Evolutionary conservation across 2,329 filamentous ascomycete genomes (phyloP).

Genomic region (Hypoxylon sp.): DNA sequence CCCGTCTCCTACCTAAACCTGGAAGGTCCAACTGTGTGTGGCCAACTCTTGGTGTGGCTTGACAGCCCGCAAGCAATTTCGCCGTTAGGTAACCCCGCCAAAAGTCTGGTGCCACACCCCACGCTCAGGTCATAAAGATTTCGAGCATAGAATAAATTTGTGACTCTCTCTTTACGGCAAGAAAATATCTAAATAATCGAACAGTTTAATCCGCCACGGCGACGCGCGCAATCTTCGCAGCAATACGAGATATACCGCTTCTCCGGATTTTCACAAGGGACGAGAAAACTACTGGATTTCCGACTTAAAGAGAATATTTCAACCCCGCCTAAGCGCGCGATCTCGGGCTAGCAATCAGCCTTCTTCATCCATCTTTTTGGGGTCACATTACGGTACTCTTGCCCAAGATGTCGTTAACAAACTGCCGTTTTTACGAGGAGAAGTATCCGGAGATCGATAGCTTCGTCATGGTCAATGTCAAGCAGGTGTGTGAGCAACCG

Average conservation of each 20-base stretch:
- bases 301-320: conserved; percentile 21
- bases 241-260: background rate
- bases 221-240: conserved; percentile 22
- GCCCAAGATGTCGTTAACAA: conserved; percentile 91
- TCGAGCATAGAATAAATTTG: conserved; percentile 46
- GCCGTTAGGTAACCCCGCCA: conserved; percentile 42
- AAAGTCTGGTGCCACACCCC: conserved; percentile 46
- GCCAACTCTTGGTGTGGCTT: conserved; percentile 3
- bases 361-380: conserved; percentile 34
- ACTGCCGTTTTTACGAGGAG: conserved; percentile 97
- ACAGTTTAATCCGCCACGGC: conserved; percentile 13
- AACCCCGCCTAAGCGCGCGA: conserved; percentile 43
- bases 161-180: conserved; percentile 35
- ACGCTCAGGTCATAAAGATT: conserved; percentile 49
- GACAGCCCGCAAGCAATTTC: background rate
- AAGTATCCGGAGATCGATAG: conserved; percentile 98
- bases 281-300: conserved; percentile 21
- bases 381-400: conserved; percentile 61
- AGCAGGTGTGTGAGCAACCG: conserved; percentile 75
- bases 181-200: conserved; percentile 29
- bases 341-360: conserved; percentile 46
- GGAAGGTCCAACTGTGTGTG: background rate
- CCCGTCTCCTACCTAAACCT: background rate
- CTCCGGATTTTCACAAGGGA: conserved; percentile 6
- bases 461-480: conserved; percentile 99